Evolutionary conservation across 2,329 filamentous ascomycete species (phyloP), one percentile per base, ranked within the genome.

Genomic region (Aspergillus sp.): DNA sequence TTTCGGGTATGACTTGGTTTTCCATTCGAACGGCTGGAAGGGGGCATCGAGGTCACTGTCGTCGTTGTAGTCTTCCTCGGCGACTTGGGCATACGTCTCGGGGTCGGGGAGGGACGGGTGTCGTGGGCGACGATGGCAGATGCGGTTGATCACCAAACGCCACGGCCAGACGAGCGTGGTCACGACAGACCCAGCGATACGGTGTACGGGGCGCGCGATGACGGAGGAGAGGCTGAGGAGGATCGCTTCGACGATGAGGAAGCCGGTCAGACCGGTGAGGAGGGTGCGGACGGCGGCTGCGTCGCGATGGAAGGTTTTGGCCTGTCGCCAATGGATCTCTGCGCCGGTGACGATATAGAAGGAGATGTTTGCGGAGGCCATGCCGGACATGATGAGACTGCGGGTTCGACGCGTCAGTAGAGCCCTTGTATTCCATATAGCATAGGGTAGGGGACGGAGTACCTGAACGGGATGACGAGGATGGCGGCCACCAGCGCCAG

Each of bases 301-400:
- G 49, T 69, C 66, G 47, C 60, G 56, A 41, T 66, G 65, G 53
- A 70, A 69, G 26, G 61, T 59, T 26, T 60, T 62, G 38, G 66
- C 64, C 47, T 70, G 67, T 50, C 63, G 60, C 68, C 68, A 71
- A 58, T 71, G 68, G 38, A 71, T 70, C 53, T 71, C 68, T 24
- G 68, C 66, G 7, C 68, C 68, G 33, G 64, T 69, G 11, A 64
- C 61, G 22, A 69, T 49, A 46, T 65, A 71, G 45, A 71, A 69
- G 32, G 66, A 70, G 45, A 60, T 61, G 45, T 69, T 70, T 30
- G 68, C 60, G 6, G 66, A 55, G 32, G 66, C 60, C 67, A 70
- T 70, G 36, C 61, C 63, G 16, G 66, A 69, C 48, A 70, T 60
- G 10, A 62, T 36, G 6, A 70, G 45, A 56, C 66, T 69, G 51